phyloP scores from a whole-genome alignment of 2,329 filamentous ascomycete species.

The Talaromyces rugulosus region DNA sequence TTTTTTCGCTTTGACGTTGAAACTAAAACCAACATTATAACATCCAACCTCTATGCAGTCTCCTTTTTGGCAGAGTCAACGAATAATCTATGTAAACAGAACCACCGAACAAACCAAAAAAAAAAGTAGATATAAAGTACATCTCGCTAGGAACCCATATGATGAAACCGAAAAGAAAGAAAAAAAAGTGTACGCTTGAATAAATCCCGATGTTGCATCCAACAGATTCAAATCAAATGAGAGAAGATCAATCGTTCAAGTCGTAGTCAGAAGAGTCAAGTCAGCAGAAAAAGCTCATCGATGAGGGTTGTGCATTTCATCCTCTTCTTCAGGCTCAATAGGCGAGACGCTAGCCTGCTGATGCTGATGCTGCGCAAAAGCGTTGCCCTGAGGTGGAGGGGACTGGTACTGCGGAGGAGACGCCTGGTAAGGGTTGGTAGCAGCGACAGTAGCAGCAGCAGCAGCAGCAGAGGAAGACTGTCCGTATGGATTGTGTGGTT shows the following conservation, averaged over 20 bases:
- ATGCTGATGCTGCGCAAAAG: conserved; percentile 19
- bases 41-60: background rate
- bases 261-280: background rate
- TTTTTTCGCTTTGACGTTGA: too few species aligned
- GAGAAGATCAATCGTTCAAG: background rate
- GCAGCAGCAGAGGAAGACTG: background rate
- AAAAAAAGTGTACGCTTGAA: background rate
- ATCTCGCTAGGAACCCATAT: background rate
- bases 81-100: background rate
- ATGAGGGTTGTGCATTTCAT: conserved; percentile 4
- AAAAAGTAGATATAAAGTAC: background rate
- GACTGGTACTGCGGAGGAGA: conserved; percentile 11
- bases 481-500: conserved; percentile 8
- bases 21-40: background rate
- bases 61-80: background rate
- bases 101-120: background rate
- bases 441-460: background rate
- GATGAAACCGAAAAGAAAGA: background rate
- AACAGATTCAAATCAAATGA: background rate
- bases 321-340: conserved; percentile 8
- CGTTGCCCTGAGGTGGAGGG: conserved; percentile 13
- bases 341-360: background rate
- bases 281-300: background rate
- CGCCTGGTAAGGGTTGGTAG: conserved; percentile 1
- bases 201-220: background rate